Base-by-base conservation (phyloP, 2,329 filamentous ascomycete species). In the Xylaria sp. region DNA sequence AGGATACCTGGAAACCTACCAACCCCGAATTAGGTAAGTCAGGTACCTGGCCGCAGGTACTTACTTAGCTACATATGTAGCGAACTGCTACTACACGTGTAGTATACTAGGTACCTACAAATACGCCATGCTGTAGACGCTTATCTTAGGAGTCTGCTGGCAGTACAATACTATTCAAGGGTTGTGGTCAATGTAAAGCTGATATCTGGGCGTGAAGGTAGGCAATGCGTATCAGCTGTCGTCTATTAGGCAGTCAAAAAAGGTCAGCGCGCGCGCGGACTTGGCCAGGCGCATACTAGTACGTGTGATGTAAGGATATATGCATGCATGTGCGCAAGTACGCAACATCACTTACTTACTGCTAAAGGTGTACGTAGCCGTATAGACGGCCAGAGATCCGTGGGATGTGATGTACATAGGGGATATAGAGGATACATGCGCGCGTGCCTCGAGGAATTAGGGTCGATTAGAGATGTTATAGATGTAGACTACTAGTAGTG, bases 301-400 rank as follows among this genome's bases (percentile, higher is more conserved):
- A 59, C 20, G 49, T 67, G 67, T 69, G 55, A 66, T 66, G 67
- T 64, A 55, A 60, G 61, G 58, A 31, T 65, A 23, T 62, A 54
- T 60, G 51, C 65, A 65, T 66, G 63, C 48, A 63, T 60, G 25
- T 51, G 23, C n/a, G 8, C 49, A 18, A 57, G 52, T 67, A 60
- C 62, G 64, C 43, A 48, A 48, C 57, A 62, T 49, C 18, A 25
- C 46, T 49, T 49, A 49, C 23, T n/a, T n/a, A n/a, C n/a, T n/a
- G n/a, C 13, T 48, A 43, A 46, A 65, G 55, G 13, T 28, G 31
- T 46, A 46, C 7, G 5, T 18, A 46, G 41, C 15, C 41, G 39
- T 46, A n/a, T 51, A 43, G 36, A 52, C 28, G 13, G n/a, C 48
- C 28, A 39, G 48, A 20, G 51, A 57, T 23, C 52, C 33, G 7